These are phyloP conservation scores for Ogataea hybrid DNA, from an alignment of 1,139 yeast species.

Conservation along the genomic window DNA sequence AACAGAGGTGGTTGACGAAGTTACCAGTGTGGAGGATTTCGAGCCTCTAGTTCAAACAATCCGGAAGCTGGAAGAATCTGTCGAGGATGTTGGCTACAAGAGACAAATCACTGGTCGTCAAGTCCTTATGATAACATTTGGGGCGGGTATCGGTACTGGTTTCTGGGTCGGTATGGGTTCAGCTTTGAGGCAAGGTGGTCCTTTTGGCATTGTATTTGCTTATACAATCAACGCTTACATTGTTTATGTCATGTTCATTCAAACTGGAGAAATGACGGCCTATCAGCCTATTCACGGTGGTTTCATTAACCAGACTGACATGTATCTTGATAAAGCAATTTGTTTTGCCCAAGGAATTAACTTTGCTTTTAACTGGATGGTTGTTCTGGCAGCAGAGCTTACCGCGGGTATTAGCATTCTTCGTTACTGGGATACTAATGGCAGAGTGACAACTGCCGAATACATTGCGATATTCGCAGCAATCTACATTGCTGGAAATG, in stretches of 20 bases:
- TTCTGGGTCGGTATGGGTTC: constrained; percentile 56
- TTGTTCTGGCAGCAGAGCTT: constrained; percentile 73
- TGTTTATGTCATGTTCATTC: constrained; percentile 60
- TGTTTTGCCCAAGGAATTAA: constrained; percentile 79
- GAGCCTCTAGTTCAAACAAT: constrained; percentile 10
- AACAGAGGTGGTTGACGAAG: constrained; percentile 9
- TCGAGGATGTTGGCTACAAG: constrained; percentile 23
- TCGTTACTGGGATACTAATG: constrained; percentile 61
- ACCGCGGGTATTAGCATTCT: constrained; percentile 77
- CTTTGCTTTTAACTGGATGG: constrained; percentile 82
- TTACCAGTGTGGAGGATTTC: constrained; percentile 6
- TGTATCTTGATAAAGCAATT: constrained; percentile 64
- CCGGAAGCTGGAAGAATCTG: constrained; percentile 12
- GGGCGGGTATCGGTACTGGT: constrained; percentile 73
- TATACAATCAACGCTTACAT: constrained; percentile 60
- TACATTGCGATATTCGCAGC: constrained; percentile 74
- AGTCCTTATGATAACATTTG: constrained; percentile 61
- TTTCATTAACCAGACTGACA: constrained; percentile 48
- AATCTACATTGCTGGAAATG: constrained; percentile 44
- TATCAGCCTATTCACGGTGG: constrained; percentile 68
- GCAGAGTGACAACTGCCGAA: constrained; percentile 58
- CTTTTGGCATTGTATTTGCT: constrained; percentile 59
- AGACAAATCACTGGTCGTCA: constrained; percentile 40
- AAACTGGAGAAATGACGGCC: constrained; percentile 73
- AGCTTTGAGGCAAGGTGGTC: constrained; percentile 54